Evolutionary conservation across 1,284 basidiomycete species (phyloP), one percentile per base, ranked within the genome.

Genomic region (Moesziomyces aphidis): DNA sequence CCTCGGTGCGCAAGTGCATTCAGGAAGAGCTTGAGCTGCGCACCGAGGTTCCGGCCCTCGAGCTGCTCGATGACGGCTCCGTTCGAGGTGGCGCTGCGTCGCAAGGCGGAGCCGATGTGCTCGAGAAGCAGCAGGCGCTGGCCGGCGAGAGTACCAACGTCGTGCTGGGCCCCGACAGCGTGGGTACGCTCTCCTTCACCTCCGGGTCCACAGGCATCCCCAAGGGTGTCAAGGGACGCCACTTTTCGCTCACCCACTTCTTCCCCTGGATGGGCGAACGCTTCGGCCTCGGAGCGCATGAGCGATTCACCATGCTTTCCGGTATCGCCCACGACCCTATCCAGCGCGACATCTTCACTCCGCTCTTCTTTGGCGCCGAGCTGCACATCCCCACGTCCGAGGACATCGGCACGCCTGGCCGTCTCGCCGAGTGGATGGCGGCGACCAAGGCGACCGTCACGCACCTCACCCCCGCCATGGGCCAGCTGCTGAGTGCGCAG

Each of bases 251-350:
- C 76, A 99, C 97, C 0, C 97, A 99, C 86, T 99, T 99, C 89
- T 99, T 99, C 90, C 96, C 96, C 4, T 99, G 97, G 97, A 99
- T 99, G 97, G 92, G 92, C 22, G 87, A 94, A 83, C 88, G 91
- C 21, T 99, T 99, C 85, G 90, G 89, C 3, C 87, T 99, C 48
- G 87, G 88, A 45, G 87, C 90, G 60, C 86, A 89, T 28, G 94
- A 93, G 66, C 93, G 91, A 85, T 99, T 97, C 83, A 99, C 97
- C 1, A 99, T 99, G 97, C 89, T 99, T 26, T 96, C 94, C 80
- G 97, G 97, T 44, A 99, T 99, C 67, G 97, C 97, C 11, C 97
- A 99, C 83, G 97, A 99, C 86, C 97, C 97, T 9, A 98, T 99
- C 76, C 97, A 99, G 85, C 90, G 97, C 76, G 97, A 99, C 83